phyloP scores from a whole-genome alignment of 768 basidiomycete species.

The Pisolithus microcarpus region DNA sequence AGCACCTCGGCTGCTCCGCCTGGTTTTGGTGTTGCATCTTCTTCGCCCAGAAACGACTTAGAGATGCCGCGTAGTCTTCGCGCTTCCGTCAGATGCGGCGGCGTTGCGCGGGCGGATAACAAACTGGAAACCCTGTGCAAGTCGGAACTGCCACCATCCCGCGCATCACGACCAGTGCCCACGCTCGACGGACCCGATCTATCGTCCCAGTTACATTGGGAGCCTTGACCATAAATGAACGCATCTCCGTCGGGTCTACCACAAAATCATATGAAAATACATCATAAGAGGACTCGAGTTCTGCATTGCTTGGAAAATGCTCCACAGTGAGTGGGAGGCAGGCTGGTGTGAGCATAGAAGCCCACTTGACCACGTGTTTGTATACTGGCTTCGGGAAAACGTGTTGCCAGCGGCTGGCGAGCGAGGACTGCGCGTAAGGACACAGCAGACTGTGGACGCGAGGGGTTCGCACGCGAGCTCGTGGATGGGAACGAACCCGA shows the following conservation, averaged over 20 bases:
- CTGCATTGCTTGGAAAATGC: conserved; percentile 69
- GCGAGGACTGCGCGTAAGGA: conserved; percentile 59
- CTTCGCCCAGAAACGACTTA: conserved; percentile 55
- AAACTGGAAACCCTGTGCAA: conserved; percentile 94
- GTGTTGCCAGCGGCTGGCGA: conserved; percentile 90
- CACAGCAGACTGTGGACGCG: conserved; percentile 49
- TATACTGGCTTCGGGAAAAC: conserved; percentile 64
- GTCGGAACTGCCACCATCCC: conserved; percentile 89
- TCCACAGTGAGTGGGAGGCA: conserved; percentile 90
- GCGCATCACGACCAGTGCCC: conserved; percentile 79
- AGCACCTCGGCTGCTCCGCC: conserved; percentile 61
- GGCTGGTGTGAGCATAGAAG: conserved; percentile 72
- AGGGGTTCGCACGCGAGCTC: conserved; percentile 54
- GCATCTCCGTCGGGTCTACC: conserved; percentile 76
- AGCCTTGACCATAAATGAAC: conserved; percentile 77
- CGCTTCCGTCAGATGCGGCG: conserved; percentile 25
- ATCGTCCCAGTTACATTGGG: conserved; percentile 39
- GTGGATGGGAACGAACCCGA: conserved; percentile 41
- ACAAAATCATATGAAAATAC: conserved; percentile 86
- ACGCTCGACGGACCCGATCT: conserved; percentile 58
- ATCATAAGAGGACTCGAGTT: conserved; percentile 71
- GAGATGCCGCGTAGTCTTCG: conserved; percentile 35
- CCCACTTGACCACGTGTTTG: conserved; percentile 91
- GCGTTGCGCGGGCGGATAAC: conserved; percentile 46
- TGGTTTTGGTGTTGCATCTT: conserved; percentile 46